Evolutionary conservation across 441 rosid genomes (phyloP), one percentile per base, ranked within the genome.

Genomic region (Croton setiger): DNA sequence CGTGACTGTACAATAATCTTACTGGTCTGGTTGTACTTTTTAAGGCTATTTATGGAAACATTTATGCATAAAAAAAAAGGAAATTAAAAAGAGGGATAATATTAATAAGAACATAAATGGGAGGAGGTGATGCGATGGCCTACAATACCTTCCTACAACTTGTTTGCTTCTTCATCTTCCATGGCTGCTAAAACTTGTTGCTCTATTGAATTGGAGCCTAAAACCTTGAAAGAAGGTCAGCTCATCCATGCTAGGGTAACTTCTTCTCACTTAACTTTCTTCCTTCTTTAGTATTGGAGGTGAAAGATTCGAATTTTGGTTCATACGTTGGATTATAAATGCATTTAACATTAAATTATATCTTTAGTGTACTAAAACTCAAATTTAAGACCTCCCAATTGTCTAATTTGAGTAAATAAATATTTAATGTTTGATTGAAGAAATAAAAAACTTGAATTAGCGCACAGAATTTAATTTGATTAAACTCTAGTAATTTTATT

Each of bases 181-280:
- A 81, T 81, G 87, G n/a, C n/a, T n/a, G 84, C 85, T 56, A 72
- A 78, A 44, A 3, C 56, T 20, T 75, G 84, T 14, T 82, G 86
- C 76, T 55, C 80, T 37, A 84, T 82, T 31, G 86, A 84, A 78
- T 35, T 58, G 78, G 86, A 84, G 75, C 88, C 88, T 21, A 59
- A 77, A 62, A 82, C 88, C 63, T 73, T 78, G 74, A 73, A 56
- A 3, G 66, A 76, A 74, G 83, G 63, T 6, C 86, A 84, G 33
- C 73, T 84, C 48, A 66, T 27, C 66, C 71, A 49, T 44, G 88
- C 83, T 4, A 71, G 76, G 72, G 87, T 79, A 33, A 53, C 44
- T 17, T 17, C 14, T n/a, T 63, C 2, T 3, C 14, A 17, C 54
- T 15, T n/a, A 6, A 51, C 6, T 51, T n/a, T 1, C 6, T 51